These are phyloP conservation scores for Metschnikowia henanensis DNA, from an alignment of 805 yeast genomes.

Conservation along the genomic window DNA sequence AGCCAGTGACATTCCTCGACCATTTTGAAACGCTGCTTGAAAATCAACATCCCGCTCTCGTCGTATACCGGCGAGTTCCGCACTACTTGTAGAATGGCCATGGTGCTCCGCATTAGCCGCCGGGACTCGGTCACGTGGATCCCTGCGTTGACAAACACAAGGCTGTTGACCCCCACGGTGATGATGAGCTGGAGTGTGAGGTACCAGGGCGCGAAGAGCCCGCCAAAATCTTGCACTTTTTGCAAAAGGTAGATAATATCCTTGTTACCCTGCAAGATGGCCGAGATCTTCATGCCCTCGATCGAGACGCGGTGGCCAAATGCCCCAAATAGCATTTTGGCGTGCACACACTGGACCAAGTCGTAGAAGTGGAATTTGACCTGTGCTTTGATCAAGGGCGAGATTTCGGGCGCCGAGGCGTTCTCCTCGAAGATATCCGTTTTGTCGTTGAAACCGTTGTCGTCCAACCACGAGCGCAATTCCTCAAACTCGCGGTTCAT, in stretches of 20 bases:
- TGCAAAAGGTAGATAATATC: conserved; percentile 31
- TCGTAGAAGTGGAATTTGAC: conserved; percentile 42
- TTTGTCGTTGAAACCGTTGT: conserved; percentile 32
- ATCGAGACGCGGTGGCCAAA: conserved; percentile 33
- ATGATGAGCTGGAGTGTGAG: conserved; percentile 44
- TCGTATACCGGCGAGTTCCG: conserved; percentile 33
- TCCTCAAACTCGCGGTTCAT: conserved; percentile 31
- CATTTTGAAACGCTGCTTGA: conserved; percentile 46
- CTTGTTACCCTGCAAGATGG: conserved; percentile 29
- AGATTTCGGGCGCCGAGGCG: conserved; percentile 9
- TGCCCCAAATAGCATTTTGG: conserved; percentile 31
- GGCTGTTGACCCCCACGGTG: conserved; percentile 41
- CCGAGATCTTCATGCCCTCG: conserved; percentile 31
- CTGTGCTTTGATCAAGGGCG: conserved; percentile 30
- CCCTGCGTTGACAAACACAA: conserved; percentile 47
- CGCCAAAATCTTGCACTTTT: conserved; percentile 27
- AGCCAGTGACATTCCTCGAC: conserved; percentile 64
- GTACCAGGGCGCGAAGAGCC: conserved; percentile 53
- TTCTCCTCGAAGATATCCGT: conserved; percentile 12
- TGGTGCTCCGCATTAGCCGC: conserved; percentile 23
- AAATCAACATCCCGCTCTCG: conserved; percentile 29
- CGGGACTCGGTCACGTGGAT: conserved; percentile 24
- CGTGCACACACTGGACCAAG: conserved; percentile 35
- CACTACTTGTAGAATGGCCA: conserved; percentile 22
- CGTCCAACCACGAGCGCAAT: conserved; percentile 34